Evolutionary conservation across 2,329 filamentous ascomycete species (phyloP).

Genomic region (Nothophoma quercina): DNA sequence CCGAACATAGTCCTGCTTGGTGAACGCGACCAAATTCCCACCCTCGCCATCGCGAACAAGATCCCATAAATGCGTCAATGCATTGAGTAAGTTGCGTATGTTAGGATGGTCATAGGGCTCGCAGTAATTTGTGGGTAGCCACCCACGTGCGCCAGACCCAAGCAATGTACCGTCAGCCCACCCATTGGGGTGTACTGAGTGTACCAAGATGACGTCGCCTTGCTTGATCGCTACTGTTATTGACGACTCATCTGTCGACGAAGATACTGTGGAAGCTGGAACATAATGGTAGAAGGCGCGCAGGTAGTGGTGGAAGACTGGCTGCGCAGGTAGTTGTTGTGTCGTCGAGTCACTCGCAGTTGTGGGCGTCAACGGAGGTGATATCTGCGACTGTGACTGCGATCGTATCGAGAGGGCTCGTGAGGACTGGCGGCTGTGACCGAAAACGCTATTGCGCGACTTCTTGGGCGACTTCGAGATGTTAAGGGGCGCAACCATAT

Average conservation of each 20-base stretch:
- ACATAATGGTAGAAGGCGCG: conserved; percentile 94
- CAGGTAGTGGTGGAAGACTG: conserved; percentile 91
- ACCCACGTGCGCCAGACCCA: conserved; percentile 84
- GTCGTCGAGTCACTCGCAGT: conserved; percentile 66
- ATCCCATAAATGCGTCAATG: conserved; percentile 92
- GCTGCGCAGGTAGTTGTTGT: conserved; percentile 58
- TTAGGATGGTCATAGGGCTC: conserved; percentile 90
- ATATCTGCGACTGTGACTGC: conserved; percentile 65
- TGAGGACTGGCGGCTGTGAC: conserved; percentile 44
- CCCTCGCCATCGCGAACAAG: conserved; percentile 79
- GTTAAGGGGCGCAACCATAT: conserved; percentile 47
- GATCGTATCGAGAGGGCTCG: conserved; percentile 40
- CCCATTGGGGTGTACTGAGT: conserved; percentile 96
- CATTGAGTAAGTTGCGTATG: conserved; percentile 84
- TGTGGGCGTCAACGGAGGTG: conserved; percentile 78
- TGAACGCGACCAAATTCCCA: conserved; percentile 79
- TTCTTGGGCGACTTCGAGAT: conserved; percentile 47
- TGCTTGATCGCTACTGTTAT: conserved; percentile 86
- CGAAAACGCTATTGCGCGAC: conserved; percentile 28
- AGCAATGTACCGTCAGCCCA: conserved; percentile 97
- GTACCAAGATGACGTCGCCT: conserved; percentile 91
- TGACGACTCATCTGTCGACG: conserved; percentile 70
- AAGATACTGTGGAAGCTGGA: conserved; percentile 76
- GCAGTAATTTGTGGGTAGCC: conserved; percentile 98
- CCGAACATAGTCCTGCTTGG: conserved; percentile 92